Conservation (phyloP, 352 stramenopile genomes). For the Pythium rhizo-oryzae region DNA sequence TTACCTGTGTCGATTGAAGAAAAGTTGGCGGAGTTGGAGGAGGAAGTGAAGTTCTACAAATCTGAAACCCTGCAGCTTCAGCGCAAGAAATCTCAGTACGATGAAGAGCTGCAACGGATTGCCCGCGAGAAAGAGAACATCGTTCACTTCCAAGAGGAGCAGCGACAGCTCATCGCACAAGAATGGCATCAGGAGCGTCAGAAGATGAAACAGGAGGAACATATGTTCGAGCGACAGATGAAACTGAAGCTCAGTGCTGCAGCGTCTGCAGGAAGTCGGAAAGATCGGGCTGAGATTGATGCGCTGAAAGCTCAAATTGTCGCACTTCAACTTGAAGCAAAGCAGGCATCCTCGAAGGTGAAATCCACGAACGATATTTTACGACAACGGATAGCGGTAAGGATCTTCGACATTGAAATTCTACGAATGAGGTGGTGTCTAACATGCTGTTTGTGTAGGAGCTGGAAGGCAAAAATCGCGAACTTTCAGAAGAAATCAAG, state of each 20-base stretch:
- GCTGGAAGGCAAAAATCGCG: conserved; percentile 74
- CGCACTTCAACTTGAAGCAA: conserved; percentile 73
- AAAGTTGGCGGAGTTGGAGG: conserved; percentile 77
- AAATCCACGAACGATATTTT: conserved; percentile 73
- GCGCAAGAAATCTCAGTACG: conserved; percentile 67
- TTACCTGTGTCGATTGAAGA: conserved; percentile 79
- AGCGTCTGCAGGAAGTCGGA: conserved; percentile 54
- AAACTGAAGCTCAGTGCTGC: conserved; percentile 68
- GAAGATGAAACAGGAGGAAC: conserved; percentile 80
- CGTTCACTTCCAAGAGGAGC: conserved; percentile 49
- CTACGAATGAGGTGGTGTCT: background rate
- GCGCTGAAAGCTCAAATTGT: conserved; percentile 83
- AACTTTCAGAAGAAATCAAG: conserved; percentile 73
- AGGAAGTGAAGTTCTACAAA: conserved; percentile 89
- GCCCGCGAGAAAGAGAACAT: conserved; percentile 54
- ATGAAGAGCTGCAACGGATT: conserved; percentile 66
- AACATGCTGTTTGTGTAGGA: conserved; percentile 42
- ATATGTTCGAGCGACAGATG: conserved; percentile 68
- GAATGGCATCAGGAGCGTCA: conserved; percentile 67
- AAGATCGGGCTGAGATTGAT: conserved; percentile 72
- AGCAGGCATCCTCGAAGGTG: conserved; percentile 43
- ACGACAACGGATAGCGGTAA: conserved; percentile 64
- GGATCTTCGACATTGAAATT: background rate
- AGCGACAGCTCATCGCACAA: conserved; percentile 57
- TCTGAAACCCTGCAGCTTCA: conserved; percentile 78